Percentiles rank a stretch among this genome's conserved stretches.
These are phyloP conservation scores for Alternaria rosae DNA, from an alignment of 2,329 filamentous ascomycete genomes.

Conservation along the genomic window DNA sequence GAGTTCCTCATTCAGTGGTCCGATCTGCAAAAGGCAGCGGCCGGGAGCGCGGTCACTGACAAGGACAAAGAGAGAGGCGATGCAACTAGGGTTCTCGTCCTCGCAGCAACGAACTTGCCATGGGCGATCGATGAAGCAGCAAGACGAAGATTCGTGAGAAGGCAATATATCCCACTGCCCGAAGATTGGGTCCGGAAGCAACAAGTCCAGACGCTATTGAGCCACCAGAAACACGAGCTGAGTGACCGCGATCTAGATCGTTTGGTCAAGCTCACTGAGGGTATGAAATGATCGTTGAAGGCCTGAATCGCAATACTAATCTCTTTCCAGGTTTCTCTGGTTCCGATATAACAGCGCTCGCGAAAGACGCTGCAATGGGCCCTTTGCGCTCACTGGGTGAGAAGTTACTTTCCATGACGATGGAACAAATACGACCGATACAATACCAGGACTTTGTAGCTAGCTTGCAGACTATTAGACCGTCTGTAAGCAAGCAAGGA, in stretches of 20 bases:
- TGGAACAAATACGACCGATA: slow-evolving; percentile 93
- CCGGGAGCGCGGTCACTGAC: slow-evolving; percentile 75
- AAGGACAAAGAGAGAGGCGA: slow-evolving; percentile 78
- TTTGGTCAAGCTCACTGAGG: slow-evolving; percentile 83
- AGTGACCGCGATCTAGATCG: slow-evolving; percentile 73
- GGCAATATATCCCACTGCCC: slow-evolving; percentile 95
- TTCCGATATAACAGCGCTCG: slow-evolving; percentile 93
- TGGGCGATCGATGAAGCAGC: slow-evolving; percentile 99
- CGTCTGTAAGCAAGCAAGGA: slow-evolving; percentile 85
- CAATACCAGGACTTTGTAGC: slow-evolving; percentile 81
- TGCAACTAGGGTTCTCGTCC: slow-evolving; percentile 85
- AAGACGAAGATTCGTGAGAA: slow-evolving; percentile 83
- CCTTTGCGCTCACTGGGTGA: slow-evolving; percentile 90
- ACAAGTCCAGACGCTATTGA: slow-evolving; percentile 80
- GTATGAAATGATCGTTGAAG: slow-evolving; percentile 58
- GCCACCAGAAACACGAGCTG: slow-evolving; percentile 86
- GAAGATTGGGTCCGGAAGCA: slow-evolving; percentile 80
- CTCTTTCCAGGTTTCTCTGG: slow-evolving; percentile 83
- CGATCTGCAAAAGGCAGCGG: slow-evolving; percentile 88
- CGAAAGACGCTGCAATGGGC: slow-evolving; percentile 98
- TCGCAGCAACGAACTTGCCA: slow-evolving; percentile 93
- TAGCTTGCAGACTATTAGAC: slow-evolving; percentile 83
- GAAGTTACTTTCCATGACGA: slow-evolving; percentile 85
- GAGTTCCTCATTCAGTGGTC: slow-evolving; percentile 99
- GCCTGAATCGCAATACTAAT: neutral